Percentiles rank a stretch among this genome's conserved stretches.
These are phyloP conservation scores for Colletotrichum tanaceti DNA, from an alignment of 2,329 filamentous ascomycete species.

Conservation along the genomic window DNA sequence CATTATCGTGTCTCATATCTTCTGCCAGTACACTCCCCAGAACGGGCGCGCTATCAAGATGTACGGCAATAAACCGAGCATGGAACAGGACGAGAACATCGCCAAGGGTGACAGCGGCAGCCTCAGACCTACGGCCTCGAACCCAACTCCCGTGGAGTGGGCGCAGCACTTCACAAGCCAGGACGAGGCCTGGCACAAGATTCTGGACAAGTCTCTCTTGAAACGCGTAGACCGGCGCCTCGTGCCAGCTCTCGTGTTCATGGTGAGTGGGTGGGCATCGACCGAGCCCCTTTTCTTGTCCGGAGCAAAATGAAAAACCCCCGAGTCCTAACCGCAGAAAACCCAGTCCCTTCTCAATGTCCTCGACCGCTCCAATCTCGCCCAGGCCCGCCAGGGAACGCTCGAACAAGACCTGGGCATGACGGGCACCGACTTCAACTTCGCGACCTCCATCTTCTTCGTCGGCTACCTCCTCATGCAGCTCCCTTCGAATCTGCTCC, in stretches of 20 bases:
- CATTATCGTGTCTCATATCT: neutral
- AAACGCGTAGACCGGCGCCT: constrained; percentile 64
- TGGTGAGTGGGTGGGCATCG: constrained; percentile 53
- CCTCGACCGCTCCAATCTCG: constrained; percentile 64
- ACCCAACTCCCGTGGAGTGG: constrained; percentile 35
- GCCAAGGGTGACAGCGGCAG: neutral
- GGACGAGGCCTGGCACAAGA: constrained; percentile 33
- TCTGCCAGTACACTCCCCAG: neutral
- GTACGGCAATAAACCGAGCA: constrained; percentile 26
- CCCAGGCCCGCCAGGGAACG: constrained; percentile 65
- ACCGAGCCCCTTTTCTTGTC: neutral
- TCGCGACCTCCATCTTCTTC: constrained; percentile 66
- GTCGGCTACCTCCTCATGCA: constrained; percentile 72
- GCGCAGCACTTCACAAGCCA: constrained; percentile 24
- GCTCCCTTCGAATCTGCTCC: constrained; percentile 68
- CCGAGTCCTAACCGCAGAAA: neutral
- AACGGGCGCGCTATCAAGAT: constrained; percentile 1
- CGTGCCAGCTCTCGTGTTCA: constrained; percentile 60
- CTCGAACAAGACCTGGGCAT: constrained; percentile 66
- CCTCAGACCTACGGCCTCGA: constrained; percentile 25
- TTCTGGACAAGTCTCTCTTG: constrained; percentile 47
- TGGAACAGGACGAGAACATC: constrained; percentile 34
- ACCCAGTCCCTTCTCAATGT: constrained; percentile 60
- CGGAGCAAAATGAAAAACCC: constrained; percentile 48
- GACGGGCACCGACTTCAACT: constrained; percentile 67